These are phyloP conservation scores for Ophiosphaerella korrae DNA, from an alignment of 2,329 filamentous ascomycete species.

Conservation along the genomic window DNA sequence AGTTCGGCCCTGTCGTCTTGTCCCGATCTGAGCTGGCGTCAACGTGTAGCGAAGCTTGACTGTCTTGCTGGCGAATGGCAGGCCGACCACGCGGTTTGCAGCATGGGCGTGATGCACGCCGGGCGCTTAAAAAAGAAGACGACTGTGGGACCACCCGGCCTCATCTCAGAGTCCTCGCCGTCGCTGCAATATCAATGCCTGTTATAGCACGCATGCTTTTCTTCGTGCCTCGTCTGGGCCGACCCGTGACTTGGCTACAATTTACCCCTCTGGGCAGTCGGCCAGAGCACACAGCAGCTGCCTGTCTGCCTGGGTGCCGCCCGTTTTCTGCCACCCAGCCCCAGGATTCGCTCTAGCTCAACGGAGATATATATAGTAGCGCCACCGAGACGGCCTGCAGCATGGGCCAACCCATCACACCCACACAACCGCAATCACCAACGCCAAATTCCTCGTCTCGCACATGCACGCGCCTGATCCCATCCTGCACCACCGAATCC, in stretches of 20 bases:
- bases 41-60: conserved; percentile 21
- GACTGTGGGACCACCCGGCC: background rate
- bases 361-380: conserved; percentile 2
- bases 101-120: conserved; percentile 14
- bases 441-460: background rate
- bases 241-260: background rate
- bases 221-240: background rate
- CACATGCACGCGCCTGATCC: background rate
- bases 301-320: too few species aligned
- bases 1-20: conserved; percentile 6
- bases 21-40: background rate
- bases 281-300: too few species aligned
- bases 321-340: background rate
- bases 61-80: conserved; percentile 22
- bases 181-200: conserved; percentile 10
- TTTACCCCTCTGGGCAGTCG: too few species aligned
- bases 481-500: background rate
- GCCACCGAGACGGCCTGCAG: background rate
- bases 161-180: background rate
- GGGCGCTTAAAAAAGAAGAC: conserved; percentile 9
- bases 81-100: conserved; percentile 12
- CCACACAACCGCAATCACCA: background rate
- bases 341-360: background rate
- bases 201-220: conserved; percentile 1
- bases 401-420: background rate